Conservation (phyloP, 768 basidiomycete genomes). For the Rhodotorula taiwanensis region DNA sequence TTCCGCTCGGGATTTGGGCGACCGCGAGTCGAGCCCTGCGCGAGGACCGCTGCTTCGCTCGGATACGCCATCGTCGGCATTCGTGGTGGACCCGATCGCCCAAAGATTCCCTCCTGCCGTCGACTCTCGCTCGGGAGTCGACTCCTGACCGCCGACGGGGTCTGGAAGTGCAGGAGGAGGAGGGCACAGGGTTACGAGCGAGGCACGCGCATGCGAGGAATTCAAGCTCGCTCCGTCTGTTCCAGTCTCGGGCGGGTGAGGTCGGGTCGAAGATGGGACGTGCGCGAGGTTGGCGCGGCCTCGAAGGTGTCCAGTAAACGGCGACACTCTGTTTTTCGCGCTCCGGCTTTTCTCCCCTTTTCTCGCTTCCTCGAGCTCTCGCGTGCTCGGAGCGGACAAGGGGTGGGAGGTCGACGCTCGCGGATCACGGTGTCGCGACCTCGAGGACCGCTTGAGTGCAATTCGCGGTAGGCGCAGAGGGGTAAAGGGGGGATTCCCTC, state of each 20-base stretch:
- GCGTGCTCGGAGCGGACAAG: not conserved
- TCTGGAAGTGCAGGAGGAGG: not conserved
- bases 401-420: not conserved
- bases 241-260: too few species aligned
- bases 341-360: not conserved
- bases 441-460: slow-evolving; percentile 18
- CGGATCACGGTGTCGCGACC: too few species aligned
- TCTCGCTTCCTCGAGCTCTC: not conserved
- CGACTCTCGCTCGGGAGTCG: too few species aligned
- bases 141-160: too few species aligned
- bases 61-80: too few species aligned
- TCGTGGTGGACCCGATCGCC: too few species aligned
- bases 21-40: not conserved
- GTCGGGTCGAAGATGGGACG: slow-evolving; percentile 3
- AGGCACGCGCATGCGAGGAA: not conserved
- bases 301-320: not conserved
- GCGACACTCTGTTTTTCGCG: too few species aligned
- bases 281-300: slow-evolving; percentile 17
- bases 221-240: not conserved
- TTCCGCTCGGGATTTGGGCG: not conserved
- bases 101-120: slow-evolving; percentile 7
- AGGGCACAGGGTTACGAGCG: not conserved
- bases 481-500: too few species aligned
- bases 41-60: slow-evolving; percentile 12
- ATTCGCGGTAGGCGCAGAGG: slow-evolving; percentile 6